Conservation (phyloP, 306 rosid species). For the Vigna angularis region DNA sequence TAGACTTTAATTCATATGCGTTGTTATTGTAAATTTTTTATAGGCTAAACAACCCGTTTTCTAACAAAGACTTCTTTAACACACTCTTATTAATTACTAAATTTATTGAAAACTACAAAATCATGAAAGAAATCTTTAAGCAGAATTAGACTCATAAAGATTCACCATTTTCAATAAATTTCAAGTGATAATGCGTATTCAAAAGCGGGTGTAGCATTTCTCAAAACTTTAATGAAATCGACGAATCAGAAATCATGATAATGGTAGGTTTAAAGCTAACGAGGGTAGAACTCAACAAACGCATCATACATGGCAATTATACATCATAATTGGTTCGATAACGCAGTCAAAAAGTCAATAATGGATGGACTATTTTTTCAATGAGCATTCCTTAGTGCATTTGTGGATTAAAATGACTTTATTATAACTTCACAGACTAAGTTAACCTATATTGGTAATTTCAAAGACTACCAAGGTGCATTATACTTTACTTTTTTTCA, state of each 20-base stretch:
- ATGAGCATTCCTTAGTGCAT: not conserved
- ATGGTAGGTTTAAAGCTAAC: too few species aligned
- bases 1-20: not conserved
- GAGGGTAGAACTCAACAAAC: too few species aligned
- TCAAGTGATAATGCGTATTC: not conserved
- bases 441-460: not conserved
- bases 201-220: not conserved
- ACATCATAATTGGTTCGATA: too few species aligned
- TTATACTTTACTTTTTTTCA: not conserved
- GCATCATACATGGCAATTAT: too few species aligned
- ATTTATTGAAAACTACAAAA: not conserved
- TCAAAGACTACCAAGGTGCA: not conserved
- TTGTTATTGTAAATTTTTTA: not conserved
- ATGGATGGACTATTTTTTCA: too few species aligned
- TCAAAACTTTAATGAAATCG: not conserved
- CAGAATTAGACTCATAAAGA: not conserved
- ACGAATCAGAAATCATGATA: not conserved
- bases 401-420: not conserved
- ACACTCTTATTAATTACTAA: not conserved
- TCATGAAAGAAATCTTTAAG: not conserved
- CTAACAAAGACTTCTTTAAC: not conserved
- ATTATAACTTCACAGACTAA: not conserved
- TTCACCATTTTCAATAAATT: not conserved
- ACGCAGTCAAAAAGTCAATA: too few species aligned
- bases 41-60: not conserved